Conservation (phyloP, 2,329 filamentous ascomycete genomes). For the Nakataea oryzae region DNA sequence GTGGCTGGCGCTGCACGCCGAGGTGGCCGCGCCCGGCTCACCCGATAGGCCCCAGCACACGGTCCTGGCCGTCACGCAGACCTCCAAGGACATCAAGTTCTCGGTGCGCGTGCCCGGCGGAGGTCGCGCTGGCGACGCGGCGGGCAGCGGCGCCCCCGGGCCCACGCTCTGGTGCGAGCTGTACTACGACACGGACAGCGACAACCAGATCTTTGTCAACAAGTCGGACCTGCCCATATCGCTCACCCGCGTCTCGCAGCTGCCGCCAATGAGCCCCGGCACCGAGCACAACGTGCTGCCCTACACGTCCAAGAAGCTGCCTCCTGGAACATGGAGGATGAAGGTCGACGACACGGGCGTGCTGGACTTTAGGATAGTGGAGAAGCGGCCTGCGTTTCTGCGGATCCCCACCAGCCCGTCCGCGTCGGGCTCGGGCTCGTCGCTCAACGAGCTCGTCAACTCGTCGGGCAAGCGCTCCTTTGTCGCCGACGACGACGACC, state of each 20-base stretch:
- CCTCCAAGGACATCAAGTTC: slow-evolving; percentile 49
- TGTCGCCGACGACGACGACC: slow-evolving; percentile 29
- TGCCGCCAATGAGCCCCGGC: slow-evolving; percentile 22
- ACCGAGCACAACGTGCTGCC: slow-evolving; percentile 25
- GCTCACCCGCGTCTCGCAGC: slow-evolving; percentile 33
- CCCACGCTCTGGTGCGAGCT: slow-evolving; percentile 49
- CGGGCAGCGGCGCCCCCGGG: slow-evolving; percentile 21
- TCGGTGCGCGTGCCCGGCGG: slow-evolving; percentile 43
- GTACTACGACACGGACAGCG: slow-evolving; percentile 49
- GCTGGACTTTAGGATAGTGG: slow-evolving; percentile 47
- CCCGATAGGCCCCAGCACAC: slow-evolving; percentile 41
- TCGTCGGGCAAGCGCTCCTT: slow-evolving; percentile 42
- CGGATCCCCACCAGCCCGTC: slow-evolving; percentile 19
- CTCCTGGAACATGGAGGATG: slow-evolving; percentile 48
- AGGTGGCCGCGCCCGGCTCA: slow-evolving; percentile 28
- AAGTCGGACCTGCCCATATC: slow-evolving; percentile 42
- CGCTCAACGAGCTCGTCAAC: slow-evolving; percentile 21
- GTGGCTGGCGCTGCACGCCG: slow-evolving; percentile 45
- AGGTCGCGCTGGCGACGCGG: background rate
- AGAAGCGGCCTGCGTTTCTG: slow-evolving; percentile 35
- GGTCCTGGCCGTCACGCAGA: slow-evolving; percentile 50
- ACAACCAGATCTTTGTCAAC: slow-evolving; percentile 46
- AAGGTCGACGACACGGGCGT: slow-evolving; percentile 36
- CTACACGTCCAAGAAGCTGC: slow-evolving; percentile 32
- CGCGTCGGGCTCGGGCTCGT: slow-evolving; percentile 6